Conservation (phyloP, 257 asterid genomes). For the Ilex asprella region DNA sequence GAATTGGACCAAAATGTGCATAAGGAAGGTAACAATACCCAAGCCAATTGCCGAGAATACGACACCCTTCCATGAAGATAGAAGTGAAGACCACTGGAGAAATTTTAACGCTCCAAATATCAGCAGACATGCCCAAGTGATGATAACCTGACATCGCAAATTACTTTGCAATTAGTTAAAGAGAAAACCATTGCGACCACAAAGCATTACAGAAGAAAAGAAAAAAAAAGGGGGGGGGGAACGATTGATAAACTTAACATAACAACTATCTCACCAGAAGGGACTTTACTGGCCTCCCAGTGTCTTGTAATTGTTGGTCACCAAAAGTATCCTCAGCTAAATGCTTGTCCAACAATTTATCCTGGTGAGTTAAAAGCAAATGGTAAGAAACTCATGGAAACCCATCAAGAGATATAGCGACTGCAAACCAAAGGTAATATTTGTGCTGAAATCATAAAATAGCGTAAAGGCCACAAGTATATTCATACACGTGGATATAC, state of each 20-base stretch:
- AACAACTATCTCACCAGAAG: conserved; percentile 46
- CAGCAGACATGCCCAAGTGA: conserved; percentile 63
- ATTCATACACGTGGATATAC: too few relatives aligned
- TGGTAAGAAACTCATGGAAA: not conserved
- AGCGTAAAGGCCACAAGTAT: too few relatives aligned
- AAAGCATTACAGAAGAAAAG: not conserved
- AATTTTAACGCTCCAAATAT: conserved; percentile 46
- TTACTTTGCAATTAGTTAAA: conserved; percentile 7
- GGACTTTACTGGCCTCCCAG: conserved; percentile 74
- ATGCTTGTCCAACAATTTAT: conserved; percentile 74
- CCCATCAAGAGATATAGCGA: not conserved
- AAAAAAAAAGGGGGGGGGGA: not conserved
- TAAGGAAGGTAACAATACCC: conserved; percentile 54
- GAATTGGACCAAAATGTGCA: conserved; percentile 85
- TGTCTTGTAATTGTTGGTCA: conserved; percentile 48
- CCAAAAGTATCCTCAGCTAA: conserved; percentile 55
- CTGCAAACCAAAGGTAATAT: not conserved
- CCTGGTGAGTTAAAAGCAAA: conserved; percentile 38
- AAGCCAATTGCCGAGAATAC: conserved; percentile 45
- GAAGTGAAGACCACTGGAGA: conserved; percentile 49
- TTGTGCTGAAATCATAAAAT: not conserved
- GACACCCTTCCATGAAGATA: conserved; percentile 84
- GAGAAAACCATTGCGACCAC: not conserved
- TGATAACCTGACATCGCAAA: conserved; percentile 55
- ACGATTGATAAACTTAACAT: not conserved